Percentiles rank a stretch among this genome's conserved stretches.
Evolutionary conservation across 768 basidiomycete genomes (phyloP).

Genomic region (Agrocybe chaxingu): DNA sequence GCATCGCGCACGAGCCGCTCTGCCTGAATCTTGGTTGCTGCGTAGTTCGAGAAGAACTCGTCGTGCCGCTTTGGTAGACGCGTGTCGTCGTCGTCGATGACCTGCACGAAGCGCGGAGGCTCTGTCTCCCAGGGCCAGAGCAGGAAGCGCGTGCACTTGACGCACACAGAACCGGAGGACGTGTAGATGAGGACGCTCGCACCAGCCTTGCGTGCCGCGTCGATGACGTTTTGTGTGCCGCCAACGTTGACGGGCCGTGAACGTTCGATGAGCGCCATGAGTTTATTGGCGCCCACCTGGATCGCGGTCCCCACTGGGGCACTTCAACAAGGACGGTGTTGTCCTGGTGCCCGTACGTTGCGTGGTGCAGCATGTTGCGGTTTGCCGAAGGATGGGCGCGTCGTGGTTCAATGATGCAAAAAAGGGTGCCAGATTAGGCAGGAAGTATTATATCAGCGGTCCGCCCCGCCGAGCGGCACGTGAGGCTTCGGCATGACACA

Average conservation of each 20-base stretch:
- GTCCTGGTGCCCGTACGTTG: no score
- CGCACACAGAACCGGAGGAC: constrained; percentile 64
- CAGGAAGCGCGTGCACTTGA: constrained; percentile 57
- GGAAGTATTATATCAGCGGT: no score
- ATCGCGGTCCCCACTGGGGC: background rate
- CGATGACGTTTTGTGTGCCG: constrained; percentile 67
- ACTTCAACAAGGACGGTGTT: background rate
- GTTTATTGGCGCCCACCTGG: background rate
- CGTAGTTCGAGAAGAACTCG: constrained; percentile 78
- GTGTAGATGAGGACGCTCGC: constrained; percentile 64
- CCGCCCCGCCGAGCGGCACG: background rate
- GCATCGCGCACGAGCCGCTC: constrained; percentile 44
- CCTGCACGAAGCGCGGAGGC: constrained; percentile 57
- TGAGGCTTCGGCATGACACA: constrained; percentile 8
- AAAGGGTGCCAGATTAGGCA: no score
- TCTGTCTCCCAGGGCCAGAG: constrained; percentile 75
- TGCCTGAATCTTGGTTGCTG: constrained; percentile 58
- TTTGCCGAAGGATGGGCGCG: no score
- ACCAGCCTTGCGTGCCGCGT: constrained; percentile 52
- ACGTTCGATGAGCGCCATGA: background rate
- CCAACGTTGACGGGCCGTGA: constrained; percentile 63
- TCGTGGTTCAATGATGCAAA: no score
- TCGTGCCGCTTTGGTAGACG: constrained; percentile 49
- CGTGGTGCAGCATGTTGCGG: no score
- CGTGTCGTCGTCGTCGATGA: constrained; percentile 58